A percentile compares a stretch with the other conserved stretches of the same genome.
These are phyloP conservation scores for Apiospora sp. DNA, from an alignment of 2,329 filamentous ascomycete species.

Conservation along the genomic window DNA sequence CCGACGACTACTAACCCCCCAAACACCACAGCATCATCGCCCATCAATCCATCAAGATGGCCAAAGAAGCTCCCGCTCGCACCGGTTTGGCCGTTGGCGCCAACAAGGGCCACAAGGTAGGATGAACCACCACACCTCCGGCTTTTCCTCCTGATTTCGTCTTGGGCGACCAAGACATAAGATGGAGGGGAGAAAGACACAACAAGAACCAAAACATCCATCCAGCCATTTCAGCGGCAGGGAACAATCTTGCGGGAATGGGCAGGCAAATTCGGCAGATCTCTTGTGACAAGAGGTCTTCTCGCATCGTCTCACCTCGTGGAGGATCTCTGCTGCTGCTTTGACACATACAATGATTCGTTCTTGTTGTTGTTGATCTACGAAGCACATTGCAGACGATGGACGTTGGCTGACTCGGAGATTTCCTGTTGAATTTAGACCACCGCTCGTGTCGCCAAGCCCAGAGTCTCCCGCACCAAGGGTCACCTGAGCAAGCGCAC, in stretches of 20 bases:
- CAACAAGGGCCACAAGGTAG: conserved; percentile 70
- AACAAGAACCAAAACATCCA: conserved; percentile 20
- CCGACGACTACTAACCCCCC: conserved; percentile 39
- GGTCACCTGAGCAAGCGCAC: conserved; percentile 97
- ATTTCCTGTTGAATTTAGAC: conserved; percentile 71
- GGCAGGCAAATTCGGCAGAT: conserved; percentile 23
- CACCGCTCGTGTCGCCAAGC: conserved; percentile 79
- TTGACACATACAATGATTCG: conserved; percentile 37
- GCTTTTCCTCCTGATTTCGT: conserved; percentile 18
- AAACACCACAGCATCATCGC: conserved; percentile 41
- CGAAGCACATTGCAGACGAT: conserved; percentile 60
- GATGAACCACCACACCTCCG: conserved; percentile 40
- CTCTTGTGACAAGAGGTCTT: conserved; percentile 28
- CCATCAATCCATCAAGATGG: conserved; percentile 52
- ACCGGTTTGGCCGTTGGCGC: conserved; percentile 55
- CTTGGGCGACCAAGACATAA: conserved; percentile 31
- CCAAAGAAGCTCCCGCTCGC: conserved; percentile 65
- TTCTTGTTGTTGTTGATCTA: conserved; percentile 30
- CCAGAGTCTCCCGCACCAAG: conserved; percentile 85
- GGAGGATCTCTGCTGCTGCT: conserved; percentile 71
- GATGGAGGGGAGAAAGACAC: conserved; percentile 24
- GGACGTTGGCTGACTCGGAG: conserved; percentile 64
- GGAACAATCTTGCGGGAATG: conserved; percentile 18
- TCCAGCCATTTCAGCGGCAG: conserved; percentile 18
- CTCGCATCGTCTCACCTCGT: conserved; percentile 71